Evolutionary conservation across 176 grass and related monocot species (phyloP), one percentile per base, ranked within the genome.

Genomic region (Aegilops tauschii): DNA sequence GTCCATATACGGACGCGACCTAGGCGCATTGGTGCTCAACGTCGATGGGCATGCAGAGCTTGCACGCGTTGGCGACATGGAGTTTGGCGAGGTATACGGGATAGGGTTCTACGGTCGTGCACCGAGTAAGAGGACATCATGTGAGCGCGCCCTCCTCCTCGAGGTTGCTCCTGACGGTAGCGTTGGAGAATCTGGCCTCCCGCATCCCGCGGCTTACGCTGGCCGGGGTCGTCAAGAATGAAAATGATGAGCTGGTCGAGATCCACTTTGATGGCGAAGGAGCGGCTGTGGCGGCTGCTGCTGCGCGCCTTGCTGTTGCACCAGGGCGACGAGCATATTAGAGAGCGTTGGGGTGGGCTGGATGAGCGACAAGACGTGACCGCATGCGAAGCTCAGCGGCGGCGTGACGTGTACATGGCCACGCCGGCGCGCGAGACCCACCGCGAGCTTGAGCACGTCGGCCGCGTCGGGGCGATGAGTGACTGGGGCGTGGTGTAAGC

Each of bases 361-460:
- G 85, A 95, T 84, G 29, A 95, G 81, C 44, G 89, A 83, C 16
- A 68, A 86, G 42, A 88, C 69, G 82, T 81, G 78, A 27, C 80
- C 65, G 47, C 84, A 69, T 30, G 87, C 64, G 13, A 87, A 77
- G 29, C 68, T 81, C 21, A 98, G 87, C 52, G 95, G 91, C 34
- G 93, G 95, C 45, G 95, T 98, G 20, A 93, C 95, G 79, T 98
- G 95, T 37, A 89, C 93, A 87, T 98, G 95, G 68, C 93, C 91
- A 5, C 95, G 85, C 4, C 91, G 86, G 58, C 88, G 79, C n/a
- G 95, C 93, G 31, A 95, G 31, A 95, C 42, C 82, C 0, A 98
- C 86, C 47, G 95, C 86, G 66, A 93, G 93, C 87, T 95, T 98
- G 30, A 98, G 93, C 71, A 95, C 93, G 39, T 93, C 87, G 88